Evolutionary conservation across 1,139 yeast species (phyloP).

Genomic region (Diutina ranongensis): DNA sequence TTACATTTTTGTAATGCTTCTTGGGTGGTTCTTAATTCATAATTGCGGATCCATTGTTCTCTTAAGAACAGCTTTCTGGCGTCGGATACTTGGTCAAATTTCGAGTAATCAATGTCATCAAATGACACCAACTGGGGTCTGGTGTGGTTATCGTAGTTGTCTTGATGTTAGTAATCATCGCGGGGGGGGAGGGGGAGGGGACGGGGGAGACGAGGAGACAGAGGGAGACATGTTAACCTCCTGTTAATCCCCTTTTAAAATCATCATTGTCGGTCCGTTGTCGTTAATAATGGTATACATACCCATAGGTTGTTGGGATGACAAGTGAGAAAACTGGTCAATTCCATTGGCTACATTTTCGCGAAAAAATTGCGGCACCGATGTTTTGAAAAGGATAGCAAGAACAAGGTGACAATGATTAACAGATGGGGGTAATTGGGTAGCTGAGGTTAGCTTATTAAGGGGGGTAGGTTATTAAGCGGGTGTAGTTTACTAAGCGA

Average conservation of each 20-base stretch:
- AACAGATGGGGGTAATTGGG: not conserved
- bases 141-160: slow-evolving; percentile 34
- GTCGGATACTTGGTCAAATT: slow-evolving; percentile 45
- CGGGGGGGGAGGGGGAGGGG: not conserved
- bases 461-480: too few relatives aligned
- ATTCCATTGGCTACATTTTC: not conserved
- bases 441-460: too few relatives aligned
- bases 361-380: not conserved
- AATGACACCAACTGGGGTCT: slow-evolving; percentile 73
- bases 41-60: slow-evolving; percentile 70
- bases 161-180: not conserved
- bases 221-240: too few relatives aligned
- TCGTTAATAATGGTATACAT: not conserved
- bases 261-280: not conserved
- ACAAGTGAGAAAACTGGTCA: slow-evolving; percentile 3
- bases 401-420: too few relatives aligned
- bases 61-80: slow-evolving; percentile 72
- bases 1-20: slow-evolving; percentile 69
- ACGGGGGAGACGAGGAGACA: too few relatives aligned
- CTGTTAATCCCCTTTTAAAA: too few relatives aligned
- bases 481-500: too few relatives aligned
- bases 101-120: slow-evolving; percentile 70
- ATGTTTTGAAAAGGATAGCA: not conserved
- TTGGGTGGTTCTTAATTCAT: slow-evolving; percentile 58
- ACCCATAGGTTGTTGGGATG: slow-evolving; percentile 2